These are phyloP conservation scores for Mycocentrospora acerina DNA, from an alignment of 2,329 filamentous ascomycete species.

Conservation along the genomic window DNA sequence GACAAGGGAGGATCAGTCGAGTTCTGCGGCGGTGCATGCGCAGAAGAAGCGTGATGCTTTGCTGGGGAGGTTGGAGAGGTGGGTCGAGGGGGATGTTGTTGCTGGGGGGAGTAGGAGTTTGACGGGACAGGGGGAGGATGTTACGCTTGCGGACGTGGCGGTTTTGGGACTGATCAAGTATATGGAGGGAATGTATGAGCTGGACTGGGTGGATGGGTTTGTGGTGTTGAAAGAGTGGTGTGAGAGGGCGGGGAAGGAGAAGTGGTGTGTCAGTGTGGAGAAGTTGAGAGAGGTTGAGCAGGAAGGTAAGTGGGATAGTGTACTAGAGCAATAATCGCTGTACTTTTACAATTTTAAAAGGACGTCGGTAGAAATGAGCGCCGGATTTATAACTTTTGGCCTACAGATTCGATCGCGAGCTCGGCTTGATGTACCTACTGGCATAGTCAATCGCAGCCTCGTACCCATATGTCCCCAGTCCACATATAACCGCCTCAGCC, in stretches of 20 bases:
- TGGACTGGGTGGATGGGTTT: constrained; percentile 15
- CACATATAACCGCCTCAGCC: constrained; percentile 71
- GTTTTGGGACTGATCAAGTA: constrained; percentile 18
- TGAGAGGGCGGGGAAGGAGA: constrained; percentile 6
- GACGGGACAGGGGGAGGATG: constrained; percentile 5
- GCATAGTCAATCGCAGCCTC: constrained; percentile 49
- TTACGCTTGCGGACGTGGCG: constrained; percentile 15
- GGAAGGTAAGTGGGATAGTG: constrained; percentile 9
- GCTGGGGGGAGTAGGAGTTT: too few species aligned
- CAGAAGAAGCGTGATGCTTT: constrained; percentile 1
- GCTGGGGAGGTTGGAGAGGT: constrained; percentile 11
- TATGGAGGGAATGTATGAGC: constrained; percentile 11
- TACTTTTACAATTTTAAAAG: too few species aligned
- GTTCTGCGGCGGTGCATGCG: constrained; percentile 6
- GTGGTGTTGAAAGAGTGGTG: constrained; percentile 12
- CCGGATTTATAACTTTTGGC: too few species aligned
- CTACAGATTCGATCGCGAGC: constrained; percentile 10
- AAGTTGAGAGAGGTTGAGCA: constrained; percentile 9
- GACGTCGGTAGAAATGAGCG: too few species aligned
- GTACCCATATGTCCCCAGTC: constrained; percentile 56
- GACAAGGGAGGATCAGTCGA: constrained; percentile 1
- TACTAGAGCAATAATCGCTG: too few species aligned
- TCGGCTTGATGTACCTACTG: constrained; percentile 33
- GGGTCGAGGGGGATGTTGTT: constrained; percentile 11
- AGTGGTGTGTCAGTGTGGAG: constrained; percentile 10